These are phyloP conservation scores for Teratosphaeriaceae sp. DNA, from an alignment of 2,329 filamentous ascomycete species.

Conservation along the genomic window DNA sequence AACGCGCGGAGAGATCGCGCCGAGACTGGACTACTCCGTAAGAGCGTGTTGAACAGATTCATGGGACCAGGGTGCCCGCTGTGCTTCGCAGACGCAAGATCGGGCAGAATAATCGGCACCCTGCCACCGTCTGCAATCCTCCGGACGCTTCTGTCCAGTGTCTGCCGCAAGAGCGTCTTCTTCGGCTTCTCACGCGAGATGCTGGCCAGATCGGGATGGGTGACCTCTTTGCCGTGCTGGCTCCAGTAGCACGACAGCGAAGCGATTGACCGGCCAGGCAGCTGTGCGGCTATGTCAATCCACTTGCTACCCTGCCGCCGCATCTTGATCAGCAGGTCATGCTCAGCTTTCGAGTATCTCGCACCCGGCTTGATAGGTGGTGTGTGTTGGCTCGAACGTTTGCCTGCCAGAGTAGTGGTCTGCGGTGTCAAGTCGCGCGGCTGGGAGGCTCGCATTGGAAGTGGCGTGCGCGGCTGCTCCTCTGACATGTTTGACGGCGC, in stretches of 20 bases:
- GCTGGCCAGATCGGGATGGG: no score
- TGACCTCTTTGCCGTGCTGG: no score
- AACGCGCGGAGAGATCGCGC: not conserved
- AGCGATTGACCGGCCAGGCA: constrained; percentile 33
- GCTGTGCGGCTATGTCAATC: not conserved
- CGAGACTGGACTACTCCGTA: not conserved
- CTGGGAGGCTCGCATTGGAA: no score
- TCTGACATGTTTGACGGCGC: no score
- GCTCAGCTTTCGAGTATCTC: not conserved
- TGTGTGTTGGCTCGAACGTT: no score
- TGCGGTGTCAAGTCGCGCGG: no score
- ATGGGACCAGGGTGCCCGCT: not conserved
- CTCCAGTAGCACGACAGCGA: no score
- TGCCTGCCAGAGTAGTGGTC: no score
- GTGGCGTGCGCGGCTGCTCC: no score
- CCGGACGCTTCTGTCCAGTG: not conserved
- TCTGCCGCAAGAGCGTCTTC: not conserved
- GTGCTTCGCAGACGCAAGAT: not conserved
- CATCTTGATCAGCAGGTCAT: not conserved
- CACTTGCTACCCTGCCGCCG: not conserved
- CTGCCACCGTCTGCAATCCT: not conserved
- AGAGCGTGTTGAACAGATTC: not conserved
- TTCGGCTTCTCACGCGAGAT: no score
- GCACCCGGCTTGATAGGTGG: not conserved
- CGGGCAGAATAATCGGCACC: not conserved